Percentiles rank a stretch among this genome's conserved stretches.
phyloP scores from a whole-genome alignment of 2,329 filamentous ascomycete genomes.

The Paracamarosporium sp. region DNA sequence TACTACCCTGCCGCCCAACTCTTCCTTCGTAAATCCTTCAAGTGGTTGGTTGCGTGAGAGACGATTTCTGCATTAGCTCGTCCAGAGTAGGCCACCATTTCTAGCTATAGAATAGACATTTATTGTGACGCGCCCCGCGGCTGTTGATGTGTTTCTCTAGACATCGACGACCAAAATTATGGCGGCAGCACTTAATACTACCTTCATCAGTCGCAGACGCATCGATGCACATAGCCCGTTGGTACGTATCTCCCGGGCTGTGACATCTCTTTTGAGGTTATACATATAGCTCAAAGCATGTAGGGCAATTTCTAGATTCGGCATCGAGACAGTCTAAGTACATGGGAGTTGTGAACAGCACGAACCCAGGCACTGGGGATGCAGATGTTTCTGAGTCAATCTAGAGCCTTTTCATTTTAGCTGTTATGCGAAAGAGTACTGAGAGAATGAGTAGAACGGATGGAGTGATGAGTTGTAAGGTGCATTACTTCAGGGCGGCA shows the following conservation, averaged over 20 bases:
- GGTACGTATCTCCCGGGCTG: not conserved
- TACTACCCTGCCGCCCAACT: not conserved
- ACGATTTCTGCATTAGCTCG: not conserved
- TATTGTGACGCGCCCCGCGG: constrained; percentile 4
- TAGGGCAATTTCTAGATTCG: constrained; percentile 7
- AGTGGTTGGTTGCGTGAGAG: not conserved
- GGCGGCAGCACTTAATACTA: constrained; percentile 9
- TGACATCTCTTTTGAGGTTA: not conserved
- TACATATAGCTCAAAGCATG: constrained; percentile 9
- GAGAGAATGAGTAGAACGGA: not conserved
- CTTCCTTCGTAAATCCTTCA: not conserved
- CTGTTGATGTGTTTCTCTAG: constrained; percentile 6
- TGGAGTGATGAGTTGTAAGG: no score
- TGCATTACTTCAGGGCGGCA: no score
- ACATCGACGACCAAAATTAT: constrained; percentile 8
- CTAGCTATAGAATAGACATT: constrained; percentile 11
- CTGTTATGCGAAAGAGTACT: not conserved
- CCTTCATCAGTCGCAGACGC: constrained; percentile 1
- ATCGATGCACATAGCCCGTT: constrained; percentile 14
- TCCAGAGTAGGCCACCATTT: not conserved
- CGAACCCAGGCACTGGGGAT: not conserved
- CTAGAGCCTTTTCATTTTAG: not conserved
- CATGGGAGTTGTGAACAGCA: constrained; percentile 7
- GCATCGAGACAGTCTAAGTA: not conserved
- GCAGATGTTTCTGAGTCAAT: not conserved